These are phyloP conservation scores for Serendipita indica DNA, from an alignment of 768 basidiomycete genomes.

Conservation along the genomic window DNA sequence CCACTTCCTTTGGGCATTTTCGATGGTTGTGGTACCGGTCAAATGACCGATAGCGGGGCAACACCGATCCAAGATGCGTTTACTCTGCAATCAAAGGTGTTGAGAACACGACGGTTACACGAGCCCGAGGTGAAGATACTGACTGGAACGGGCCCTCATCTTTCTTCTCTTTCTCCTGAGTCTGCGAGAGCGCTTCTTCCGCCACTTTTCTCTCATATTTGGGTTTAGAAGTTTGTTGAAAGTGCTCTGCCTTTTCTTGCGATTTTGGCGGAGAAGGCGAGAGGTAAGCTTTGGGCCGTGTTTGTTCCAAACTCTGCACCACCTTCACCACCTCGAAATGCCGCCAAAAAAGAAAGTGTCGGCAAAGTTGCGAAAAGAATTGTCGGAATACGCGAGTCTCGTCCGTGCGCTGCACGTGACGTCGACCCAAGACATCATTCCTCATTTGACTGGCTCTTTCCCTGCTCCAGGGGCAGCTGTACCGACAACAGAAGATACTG, in stretches of 20 bases:
- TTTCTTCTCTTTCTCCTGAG: constrained; percentile 91
- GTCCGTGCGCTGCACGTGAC: constrained; percentile 47
- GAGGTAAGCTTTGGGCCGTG: background rate
- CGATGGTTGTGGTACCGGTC: background rate
- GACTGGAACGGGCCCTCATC: constrained; percentile 90
- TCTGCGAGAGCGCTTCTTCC: constrained; percentile 87
- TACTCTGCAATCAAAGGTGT: background rate
- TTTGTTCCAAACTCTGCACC: background rate
- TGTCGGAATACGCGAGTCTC: constrained; percentile 52
- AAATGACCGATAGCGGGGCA: background rate
- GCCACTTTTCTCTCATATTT: constrained; percentile 89
- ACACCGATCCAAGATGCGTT: background rate
- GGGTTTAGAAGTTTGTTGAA: background rate
- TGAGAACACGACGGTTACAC: background rate
- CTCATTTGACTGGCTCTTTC: constrained; percentile 29
- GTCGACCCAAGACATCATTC: constrained; percentile 41
- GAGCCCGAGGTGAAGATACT: constrained; percentile 23
- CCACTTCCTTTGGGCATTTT: background rate
- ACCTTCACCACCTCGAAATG: background rate
- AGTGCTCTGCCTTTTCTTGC: background rate
- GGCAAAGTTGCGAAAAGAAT: constrained; percentile 24
- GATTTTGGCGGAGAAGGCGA: background rate
- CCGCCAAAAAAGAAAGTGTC: background rate
- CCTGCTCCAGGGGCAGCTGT: too few species aligned
- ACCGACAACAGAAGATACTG: too few species aligned